Percentiles rank a stretch among this genome's conserved stretches.
Conservation (phyloP, 768 basidiomycete species). For the Trametes maxima region DNA sequence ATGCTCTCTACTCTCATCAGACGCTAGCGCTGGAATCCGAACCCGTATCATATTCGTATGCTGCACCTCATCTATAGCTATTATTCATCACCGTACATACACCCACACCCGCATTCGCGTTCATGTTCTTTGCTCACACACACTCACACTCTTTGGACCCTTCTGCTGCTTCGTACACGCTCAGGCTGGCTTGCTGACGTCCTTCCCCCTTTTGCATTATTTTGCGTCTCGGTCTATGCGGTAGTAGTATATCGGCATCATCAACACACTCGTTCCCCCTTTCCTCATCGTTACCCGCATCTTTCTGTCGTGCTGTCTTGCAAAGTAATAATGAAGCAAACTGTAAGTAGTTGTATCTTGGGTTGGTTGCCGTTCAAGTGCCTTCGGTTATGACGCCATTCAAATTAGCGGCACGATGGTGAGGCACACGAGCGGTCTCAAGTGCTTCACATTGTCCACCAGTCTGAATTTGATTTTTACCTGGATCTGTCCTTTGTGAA, state of each 20-base stretch:
- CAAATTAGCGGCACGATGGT: too few species aligned
- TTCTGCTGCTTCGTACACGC: constrained; percentile 5
- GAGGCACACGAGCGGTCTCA: too few species aligned
- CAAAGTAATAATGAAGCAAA: neutral
- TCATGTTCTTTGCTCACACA: constrained; percentile 7
- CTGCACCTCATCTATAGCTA: constrained; percentile 31
- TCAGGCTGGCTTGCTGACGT: constrained; percentile 13
- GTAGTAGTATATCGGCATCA: constrained; percentile 5
- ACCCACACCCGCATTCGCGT: constrained; percentile 9
- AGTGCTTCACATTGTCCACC: too few species aligned
- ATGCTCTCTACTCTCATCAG: constrained; percentile 18
- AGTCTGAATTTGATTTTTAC: too few species aligned
- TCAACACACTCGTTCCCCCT: neutral
- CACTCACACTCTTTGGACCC: constrained; percentile 22
- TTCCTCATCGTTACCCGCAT: neutral
- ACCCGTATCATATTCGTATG: constrained; percentile 24
- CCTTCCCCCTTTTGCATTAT: neutral
- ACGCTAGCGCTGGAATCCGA: constrained; percentile 7
- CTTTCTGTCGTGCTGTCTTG: neutral
- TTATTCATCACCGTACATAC: constrained; percentile 21
- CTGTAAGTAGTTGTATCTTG: too few species aligned
- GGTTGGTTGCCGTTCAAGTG: too few species aligned
- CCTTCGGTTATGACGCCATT: too few species aligned
- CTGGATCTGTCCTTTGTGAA: too few species aligned
- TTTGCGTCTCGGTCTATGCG: neutral